Evolutionary conservation across 2,329 filamentous ascomycete species (phyloP).

Genomic region (Scortechinia acanthostroma): DNA sequence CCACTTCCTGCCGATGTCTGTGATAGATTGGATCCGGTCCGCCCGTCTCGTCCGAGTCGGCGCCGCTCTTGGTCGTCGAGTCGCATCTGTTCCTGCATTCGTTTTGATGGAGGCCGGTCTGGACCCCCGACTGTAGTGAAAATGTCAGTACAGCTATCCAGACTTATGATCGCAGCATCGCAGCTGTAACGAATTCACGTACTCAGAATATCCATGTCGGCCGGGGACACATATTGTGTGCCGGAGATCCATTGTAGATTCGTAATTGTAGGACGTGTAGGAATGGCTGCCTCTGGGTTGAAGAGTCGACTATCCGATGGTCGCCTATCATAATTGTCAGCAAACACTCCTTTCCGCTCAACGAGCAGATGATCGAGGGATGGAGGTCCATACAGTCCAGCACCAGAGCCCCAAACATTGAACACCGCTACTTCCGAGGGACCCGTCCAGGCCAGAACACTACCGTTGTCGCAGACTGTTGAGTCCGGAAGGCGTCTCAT

Average conservation of each 20-base stretch:
- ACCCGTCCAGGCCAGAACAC: constrained; percentile 80
- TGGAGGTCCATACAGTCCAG: constrained; percentile 53
- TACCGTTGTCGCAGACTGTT: constrained; percentile 69
- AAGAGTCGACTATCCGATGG: constrained; percentile 61
- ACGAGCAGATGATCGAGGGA: too few species aligned
- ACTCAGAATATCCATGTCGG: constrained; percentile 78
- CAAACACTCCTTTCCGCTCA: too few species aligned
- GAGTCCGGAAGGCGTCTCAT: constrained; percentile 63
- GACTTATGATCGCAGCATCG: constrained; percentile 2
- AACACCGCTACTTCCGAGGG: constrained; percentile 78
- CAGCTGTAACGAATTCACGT: constrained; percentile 17
- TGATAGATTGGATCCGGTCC: constrained; percentile 14
- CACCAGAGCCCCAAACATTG: constrained; percentile 76
- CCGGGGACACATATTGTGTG: constrained; percentile 80
- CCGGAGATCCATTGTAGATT: constrained; percentile 95
- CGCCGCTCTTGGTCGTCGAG: constrained; percentile 62
- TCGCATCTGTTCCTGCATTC: constrained; percentile 74
- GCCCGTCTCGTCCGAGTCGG: constrained; percentile 21
- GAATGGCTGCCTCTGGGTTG: constrained; percentile 69
- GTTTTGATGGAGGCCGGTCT: constrained; percentile 79
- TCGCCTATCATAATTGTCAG: not conserved
- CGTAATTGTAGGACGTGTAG: constrained; percentile 83
- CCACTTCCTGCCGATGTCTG: constrained; percentile 10
- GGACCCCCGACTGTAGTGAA: constrained; percentile 62
- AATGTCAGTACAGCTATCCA: constrained; percentile 14